A percentile compares a stretch with the other conserved stretches of the same genome.
These are phyloP conservation scores for Nicotiana otophora DNA, from an alignment of 257 asterid species.

Conservation along the genomic window DNA sequence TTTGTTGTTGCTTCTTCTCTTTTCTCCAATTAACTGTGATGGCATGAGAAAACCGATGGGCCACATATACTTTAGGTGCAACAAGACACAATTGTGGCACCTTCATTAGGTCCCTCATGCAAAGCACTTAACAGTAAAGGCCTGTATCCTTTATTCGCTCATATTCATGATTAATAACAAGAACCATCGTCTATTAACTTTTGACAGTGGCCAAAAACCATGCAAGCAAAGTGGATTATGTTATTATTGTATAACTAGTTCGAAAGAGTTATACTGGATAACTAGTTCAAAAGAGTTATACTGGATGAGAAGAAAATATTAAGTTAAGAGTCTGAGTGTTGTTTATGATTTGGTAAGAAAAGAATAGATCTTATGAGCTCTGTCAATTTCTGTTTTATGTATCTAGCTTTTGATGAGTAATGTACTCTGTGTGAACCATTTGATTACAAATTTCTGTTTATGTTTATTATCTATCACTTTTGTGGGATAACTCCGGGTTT, in stretches of 20 bases:
- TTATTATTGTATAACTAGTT: neutral
- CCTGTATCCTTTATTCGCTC: neutral
- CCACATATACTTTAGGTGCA: neutral
- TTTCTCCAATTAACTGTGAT: neutral
- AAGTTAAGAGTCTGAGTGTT: neutral
- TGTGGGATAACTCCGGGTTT: neutral
- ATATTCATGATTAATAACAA: neutral
- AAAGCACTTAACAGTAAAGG: neutral
- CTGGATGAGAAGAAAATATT: neutral
- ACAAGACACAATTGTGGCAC: neutral
- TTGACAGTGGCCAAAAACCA: neutral
- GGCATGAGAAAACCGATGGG: neutral
- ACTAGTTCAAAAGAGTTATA: neutral
- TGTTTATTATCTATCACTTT: neutral
- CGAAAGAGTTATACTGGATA: neutral
- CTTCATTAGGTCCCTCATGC: neutral
- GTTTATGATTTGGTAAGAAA: neutral
- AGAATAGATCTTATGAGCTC: neutral
- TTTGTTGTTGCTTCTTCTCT: neutral
- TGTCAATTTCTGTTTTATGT: neutral
- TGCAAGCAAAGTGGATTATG: neutral
- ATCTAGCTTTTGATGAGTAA: neutral
- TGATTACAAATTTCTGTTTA: neutral
- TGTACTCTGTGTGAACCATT: neutral
- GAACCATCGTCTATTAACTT: neutral